Evolutionary conservation across 1,284 basidiomycete species (phyloP).

Genomic region (Melanopsichium pennsylvanicum): DNA sequence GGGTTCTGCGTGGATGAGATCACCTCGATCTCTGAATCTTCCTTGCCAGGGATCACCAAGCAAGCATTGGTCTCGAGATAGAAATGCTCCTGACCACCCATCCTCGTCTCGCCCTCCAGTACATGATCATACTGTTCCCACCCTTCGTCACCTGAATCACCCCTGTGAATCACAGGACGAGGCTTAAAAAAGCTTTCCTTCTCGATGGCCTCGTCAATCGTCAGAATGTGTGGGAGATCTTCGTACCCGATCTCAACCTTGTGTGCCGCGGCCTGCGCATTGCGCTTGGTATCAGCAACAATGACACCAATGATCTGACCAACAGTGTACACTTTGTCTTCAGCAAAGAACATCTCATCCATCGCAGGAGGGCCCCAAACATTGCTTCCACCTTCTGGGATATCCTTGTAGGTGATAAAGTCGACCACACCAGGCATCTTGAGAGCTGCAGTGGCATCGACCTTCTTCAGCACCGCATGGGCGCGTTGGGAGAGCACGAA

Average conservation of each 20-base stretch:
- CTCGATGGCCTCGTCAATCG: constrained; percentile 65
- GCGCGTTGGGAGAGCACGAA: constrained; percentile 64
- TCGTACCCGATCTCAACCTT: constrained; percentile 66
- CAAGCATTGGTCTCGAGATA: constrained; percentile 65
- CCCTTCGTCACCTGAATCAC: constrained; percentile 42
- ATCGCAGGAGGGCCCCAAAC: constrained; percentile 64
- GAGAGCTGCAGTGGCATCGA: constrained; percentile 62
- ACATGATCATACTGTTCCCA: constrained; percentile 53
- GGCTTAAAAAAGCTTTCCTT: constrained; percentile 54
- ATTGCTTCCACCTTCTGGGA: constrained; percentile 63
- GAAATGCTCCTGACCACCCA: constrained; percentile 64
- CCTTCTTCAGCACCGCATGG: constrained; percentile 63
- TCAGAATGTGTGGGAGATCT: constrained; percentile 64
- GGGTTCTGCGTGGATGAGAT: constrained; percentile 65
- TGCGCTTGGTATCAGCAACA: constrained; percentile 63
- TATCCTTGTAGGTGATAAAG: constrained; percentile 61
- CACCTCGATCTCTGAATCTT: constrained; percentile 66
- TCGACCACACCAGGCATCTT: constrained; percentile 61
- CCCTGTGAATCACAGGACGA: constrained; percentile 52
- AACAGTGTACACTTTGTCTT: constrained; percentile 61
- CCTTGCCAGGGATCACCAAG: constrained; percentile 64
- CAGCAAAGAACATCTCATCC: constrained; percentile 66
- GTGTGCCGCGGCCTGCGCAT: constrained; percentile 64
- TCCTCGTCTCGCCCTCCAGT: constrained; percentile 60
- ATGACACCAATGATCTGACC: constrained; percentile 65